A percentile compares a stretch with the other conserved stretches of the same genome.
Evolutionary conservation across 345 rosid genomes (phyloP).

Genomic region (Lepidium didymum): DNA sequence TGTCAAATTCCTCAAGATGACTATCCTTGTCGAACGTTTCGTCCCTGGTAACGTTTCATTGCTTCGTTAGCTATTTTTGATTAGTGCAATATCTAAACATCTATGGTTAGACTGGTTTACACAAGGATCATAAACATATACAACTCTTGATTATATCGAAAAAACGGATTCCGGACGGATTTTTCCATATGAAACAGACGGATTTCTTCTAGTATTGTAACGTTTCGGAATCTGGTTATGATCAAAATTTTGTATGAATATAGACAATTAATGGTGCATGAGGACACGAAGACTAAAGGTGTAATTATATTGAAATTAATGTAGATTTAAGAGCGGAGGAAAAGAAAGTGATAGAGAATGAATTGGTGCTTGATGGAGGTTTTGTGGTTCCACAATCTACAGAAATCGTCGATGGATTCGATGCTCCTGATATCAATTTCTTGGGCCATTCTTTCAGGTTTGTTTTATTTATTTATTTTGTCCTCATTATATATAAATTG

Average conservation of each 20-base stretch:
- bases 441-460: conserved; percentile 38
- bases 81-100: neutral
- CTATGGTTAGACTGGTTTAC: neutral
- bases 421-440: conserved; percentile 33
- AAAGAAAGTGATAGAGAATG: conserved; percentile 27
- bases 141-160: neutral
- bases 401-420: conserved; percentile 21
- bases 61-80: neutral
- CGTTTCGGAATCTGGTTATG: neutral
- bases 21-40: conserved; percentile 47
- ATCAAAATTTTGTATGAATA: neutral
- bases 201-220: neutral
- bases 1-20: conserved; percentile 34
- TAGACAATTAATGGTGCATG: neutral
- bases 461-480: neutral
- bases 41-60: conserved; percentile 35
- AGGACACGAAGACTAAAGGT: neutral
- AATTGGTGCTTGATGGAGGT: conserved; percentile 45
- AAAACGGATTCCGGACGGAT: too few relatives aligned
- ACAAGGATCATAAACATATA: neutral
- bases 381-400: conserved; percentile 27
- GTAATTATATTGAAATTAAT: neutral
- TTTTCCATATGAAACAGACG: too few relatives aligned
- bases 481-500: neutral
- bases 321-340: conserved; percentile 33